Percentiles rank a stretch among this genome's conserved stretches.
phyloP scores from a whole-genome alignment of 805 yeast genomes.

The Candida glaebosa region DNA sequence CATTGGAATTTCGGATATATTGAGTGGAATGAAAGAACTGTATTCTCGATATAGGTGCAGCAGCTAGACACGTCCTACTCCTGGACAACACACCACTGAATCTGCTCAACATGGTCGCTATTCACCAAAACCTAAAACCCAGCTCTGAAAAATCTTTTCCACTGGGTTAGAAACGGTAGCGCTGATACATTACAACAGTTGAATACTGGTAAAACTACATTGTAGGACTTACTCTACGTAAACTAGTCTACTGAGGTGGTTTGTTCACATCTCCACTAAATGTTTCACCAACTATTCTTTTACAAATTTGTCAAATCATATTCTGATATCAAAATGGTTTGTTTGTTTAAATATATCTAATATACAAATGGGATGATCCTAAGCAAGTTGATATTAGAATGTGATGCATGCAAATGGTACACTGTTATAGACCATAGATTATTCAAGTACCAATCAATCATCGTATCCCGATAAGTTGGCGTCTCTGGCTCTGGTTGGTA shows the following conservation, averaged over 20 bases:
- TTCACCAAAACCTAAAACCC: not conserved
- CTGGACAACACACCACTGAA: constrained; percentile 5
- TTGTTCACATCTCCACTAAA: too few relatives aligned
- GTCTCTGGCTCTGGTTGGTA: constrained; percentile 56
- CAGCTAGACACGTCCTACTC: constrained; percentile 3
- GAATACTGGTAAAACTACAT: too few relatives aligned
- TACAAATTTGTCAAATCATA: too few relatives aligned
- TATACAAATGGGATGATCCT: too few relatives aligned
- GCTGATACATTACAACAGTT: too few relatives aligned
- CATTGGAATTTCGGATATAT: constrained; percentile 11
- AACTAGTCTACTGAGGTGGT: too few relatives aligned
- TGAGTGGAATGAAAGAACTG: constrained; percentile 12
- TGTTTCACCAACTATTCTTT: too few relatives aligned
- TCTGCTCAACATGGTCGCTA: constrained; percentile 6
- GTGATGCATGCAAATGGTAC: not conserved
- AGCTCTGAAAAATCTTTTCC: not conserved
- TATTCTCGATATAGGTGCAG: constrained; percentile 5
- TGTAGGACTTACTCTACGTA: too few relatives aligned
- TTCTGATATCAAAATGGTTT: too few relatives aligned
- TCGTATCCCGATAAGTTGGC: constrained; percentile 50
- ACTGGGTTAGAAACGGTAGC: constrained; percentile 1
- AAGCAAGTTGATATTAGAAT: not conserved
- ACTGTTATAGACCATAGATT: too few relatives aligned
- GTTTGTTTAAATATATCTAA: not conserved
- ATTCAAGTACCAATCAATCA: constrained; percentile 37